Conservation (phyloP, 148 eudicot genomes). For the Oxyria digyna region DNA sequence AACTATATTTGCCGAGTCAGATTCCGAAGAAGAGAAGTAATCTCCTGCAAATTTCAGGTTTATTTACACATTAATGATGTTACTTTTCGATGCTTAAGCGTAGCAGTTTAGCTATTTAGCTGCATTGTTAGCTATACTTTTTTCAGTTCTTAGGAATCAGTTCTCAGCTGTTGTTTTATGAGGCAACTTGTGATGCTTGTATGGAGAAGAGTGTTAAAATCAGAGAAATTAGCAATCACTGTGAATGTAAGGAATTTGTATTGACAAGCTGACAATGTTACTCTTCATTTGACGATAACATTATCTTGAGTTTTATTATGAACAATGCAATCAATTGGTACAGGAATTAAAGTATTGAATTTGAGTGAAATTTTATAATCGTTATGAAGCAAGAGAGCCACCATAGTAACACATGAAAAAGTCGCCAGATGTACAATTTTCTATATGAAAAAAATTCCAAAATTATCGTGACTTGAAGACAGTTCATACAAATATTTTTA, state of each 20-base stretch:
- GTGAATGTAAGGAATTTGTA: too few species aligned
- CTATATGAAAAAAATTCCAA: too few species aligned
- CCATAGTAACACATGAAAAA: background rate
- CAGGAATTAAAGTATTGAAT: too few species aligned
- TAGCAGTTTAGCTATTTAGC: background rate
- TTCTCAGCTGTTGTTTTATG: background rate
- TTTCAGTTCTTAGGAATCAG: background rate
- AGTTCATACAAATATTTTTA: background rate
- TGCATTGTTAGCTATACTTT: background rate
- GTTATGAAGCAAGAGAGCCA: background rate
- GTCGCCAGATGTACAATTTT: too few species aligned
- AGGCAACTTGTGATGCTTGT: background rate
- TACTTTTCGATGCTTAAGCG: background rate
- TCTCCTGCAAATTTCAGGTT: slow-evolving; percentile 2
- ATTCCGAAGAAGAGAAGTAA: slow-evolving; percentile 68
- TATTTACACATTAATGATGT: background rate
- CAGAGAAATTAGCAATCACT: too few species aligned
- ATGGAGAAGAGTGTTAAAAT: too few species aligned
- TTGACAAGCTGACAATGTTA: too few species aligned
- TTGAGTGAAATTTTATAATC: background rate
- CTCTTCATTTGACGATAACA: too few species aligned
- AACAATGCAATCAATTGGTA: too few species aligned
- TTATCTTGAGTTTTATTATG: too few species aligned
- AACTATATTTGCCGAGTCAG: slow-evolving; percentile 67
- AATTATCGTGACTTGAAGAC: too few species aligned